Percentiles rank a stretch among this genome's conserved stretches.
phyloP scores from a whole-genome alignment of 495 filamentous ascomycete species.

The Xylaria castorea region DNA sequence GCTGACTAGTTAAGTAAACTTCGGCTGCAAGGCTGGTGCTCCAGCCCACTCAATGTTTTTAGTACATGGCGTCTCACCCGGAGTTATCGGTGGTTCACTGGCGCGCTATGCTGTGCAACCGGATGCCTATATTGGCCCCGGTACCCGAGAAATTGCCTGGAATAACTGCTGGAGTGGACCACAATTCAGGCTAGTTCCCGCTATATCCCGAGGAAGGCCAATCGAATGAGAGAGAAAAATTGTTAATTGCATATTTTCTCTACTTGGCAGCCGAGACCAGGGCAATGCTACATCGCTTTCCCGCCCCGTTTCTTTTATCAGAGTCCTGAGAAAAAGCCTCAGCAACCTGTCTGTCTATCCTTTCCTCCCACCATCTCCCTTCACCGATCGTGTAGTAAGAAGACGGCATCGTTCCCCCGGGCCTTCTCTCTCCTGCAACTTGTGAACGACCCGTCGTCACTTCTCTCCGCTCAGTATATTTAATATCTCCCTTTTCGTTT shows the following conservation, averaged over 20 bases:
- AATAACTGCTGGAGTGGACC: background rate
- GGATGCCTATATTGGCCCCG: background rate
- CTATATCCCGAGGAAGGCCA: constrained; percentile 15
- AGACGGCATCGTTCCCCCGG: constrained; percentile 21
- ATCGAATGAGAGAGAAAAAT: constrained; percentile 17
- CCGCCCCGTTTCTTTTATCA: constrained; percentile 11
- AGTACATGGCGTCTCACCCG: background rate
- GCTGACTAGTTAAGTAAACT: background rate
- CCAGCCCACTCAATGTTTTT: background rate
- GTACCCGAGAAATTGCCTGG: constrained; percentile 25
- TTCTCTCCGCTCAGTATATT: constrained; percentile 14
- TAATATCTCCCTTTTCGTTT: constrained; percentile 10
- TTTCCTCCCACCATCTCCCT: constrained; percentile 3
- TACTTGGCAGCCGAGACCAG: constrained; percentile 11
- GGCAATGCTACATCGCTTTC: too few species aligned
- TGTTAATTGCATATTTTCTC: constrained; percentile 22
- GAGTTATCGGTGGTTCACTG: constrained; percentile 8
- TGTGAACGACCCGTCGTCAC: constrained; percentile 10
- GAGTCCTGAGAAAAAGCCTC: constrained; percentile 25
- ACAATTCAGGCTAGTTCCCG: constrained; percentile 4
- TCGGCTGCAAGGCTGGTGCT: constrained; percentile 9
- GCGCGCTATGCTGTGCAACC: background rate
- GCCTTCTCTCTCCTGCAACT: constrained; percentile 12
- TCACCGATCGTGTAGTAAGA: constrained; percentile 1
- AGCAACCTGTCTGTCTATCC: constrained; percentile 12